Base-by-base conservation (phyloP, 768 basidiomycete species). In the Lentinus tigrinus region DNA sequence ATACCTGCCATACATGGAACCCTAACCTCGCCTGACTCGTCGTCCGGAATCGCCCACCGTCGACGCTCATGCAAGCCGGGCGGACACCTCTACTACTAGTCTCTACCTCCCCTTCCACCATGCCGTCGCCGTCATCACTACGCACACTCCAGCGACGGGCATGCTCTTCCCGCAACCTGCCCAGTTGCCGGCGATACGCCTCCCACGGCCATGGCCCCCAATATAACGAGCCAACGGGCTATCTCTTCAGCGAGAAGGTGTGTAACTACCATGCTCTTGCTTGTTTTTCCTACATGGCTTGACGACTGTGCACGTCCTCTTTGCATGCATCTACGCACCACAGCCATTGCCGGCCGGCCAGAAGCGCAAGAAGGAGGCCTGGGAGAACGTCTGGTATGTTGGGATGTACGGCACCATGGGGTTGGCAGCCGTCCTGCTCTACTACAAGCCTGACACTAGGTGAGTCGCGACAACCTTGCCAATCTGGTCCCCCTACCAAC, bases 401-500 rank as follows among this genome's bases (percentile, higher is more conserved):
- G 95, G 94, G 31, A 94, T 97, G 91, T 94, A 91, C 68, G 95
- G 95, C 34, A 78, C 85, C 13, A 88, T 97, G 84, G 84, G 78
- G 4, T 75, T 94, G 60, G 90, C 87, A 28, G 73, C 81, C 10
- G 82, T 95, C 31, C 75, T 91, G 70, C 74, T 93, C 24, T 92
- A 93, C 74, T 95, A 94, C 78, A 95, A 95, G 74, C 94, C 94
- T 3, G 92, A 96, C 69, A 94, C 91, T 17, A 93, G 89, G 94
- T 94, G 63, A 59, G 89, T 72, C 19, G 40, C 19, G 7, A 11
- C 31, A 31, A 42, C 26, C 34, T 47, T 49, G 37, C 36, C 48
- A 37, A 42, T 13, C 17, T 39, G 11, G n/a, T 10, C 7, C 36
- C 6, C 46, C 1, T 19, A 13, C 28, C 37, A 7, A 43, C 3